Conservation (phyloP, 2,329 filamentous ascomycete species). For the Pseudocercospora crystallina region DNA sequence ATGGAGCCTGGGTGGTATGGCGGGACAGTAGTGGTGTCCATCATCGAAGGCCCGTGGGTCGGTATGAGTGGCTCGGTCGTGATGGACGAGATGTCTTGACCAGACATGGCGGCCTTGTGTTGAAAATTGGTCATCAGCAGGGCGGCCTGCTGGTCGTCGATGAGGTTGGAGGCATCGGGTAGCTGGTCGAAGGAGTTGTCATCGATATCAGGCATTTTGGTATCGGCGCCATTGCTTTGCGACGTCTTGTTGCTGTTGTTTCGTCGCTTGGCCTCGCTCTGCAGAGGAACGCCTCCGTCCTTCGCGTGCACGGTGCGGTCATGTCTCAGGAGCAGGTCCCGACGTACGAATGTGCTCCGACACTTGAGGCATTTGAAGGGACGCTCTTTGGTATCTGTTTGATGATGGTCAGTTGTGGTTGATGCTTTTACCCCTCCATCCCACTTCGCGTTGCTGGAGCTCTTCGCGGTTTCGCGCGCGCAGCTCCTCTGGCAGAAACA, state of each 20-base stretch:
- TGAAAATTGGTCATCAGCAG: conserved; percentile 99
- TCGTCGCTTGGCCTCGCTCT: conserved; percentile 90
- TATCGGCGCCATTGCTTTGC: conserved; percentile 10
- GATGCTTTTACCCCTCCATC: conserved; percentile 25
- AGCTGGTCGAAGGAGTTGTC: conserved; percentile 86
- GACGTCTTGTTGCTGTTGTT: conserved; percentile 18
- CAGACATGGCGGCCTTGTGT: conserved; percentile 79
- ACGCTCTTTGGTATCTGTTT: conserved; percentile 90
- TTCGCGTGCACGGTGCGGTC: conserved; percentile 98
- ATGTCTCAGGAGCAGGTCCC: conserved; percentile 92
- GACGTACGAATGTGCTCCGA: conserved; percentile 94
- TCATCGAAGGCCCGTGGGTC: conserved; percentile 66
- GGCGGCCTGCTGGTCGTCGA: conserved; percentile 94
- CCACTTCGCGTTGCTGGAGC: conserved; percentile 22
- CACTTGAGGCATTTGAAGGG: conserved; percentile 99
- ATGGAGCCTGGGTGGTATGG: conserved; percentile 62
- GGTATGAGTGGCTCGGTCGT: conserved; percentile 68
- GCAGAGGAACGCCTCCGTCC: conserved; percentile 89
- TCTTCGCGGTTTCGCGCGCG: conserved; percentile 18
- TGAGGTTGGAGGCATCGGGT: conserved; percentile 85
- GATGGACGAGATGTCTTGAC: conserved; percentile 57
- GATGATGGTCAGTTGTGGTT: conserved; percentile 6
- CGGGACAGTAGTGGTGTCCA: conserved; percentile 76
- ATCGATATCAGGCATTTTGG: conserved; percentile 78
- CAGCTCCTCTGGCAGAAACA: conserved; percentile 5